Evolutionary conservation across 1,139 yeast genomes (phyloP).

Genomic region (Pneumocystis canis): DNA sequence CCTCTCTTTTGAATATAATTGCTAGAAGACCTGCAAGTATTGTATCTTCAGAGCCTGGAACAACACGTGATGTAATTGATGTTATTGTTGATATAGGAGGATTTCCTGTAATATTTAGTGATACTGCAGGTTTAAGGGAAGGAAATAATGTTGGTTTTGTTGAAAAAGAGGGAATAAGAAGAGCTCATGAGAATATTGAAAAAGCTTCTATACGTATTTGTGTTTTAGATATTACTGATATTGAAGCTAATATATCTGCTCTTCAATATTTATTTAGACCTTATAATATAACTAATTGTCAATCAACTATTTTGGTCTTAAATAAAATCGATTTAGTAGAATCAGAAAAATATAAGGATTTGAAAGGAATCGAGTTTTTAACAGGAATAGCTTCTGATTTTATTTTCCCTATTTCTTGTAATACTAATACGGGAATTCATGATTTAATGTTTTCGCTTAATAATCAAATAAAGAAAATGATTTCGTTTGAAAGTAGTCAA

Average conservation of each 20-base stretch:
- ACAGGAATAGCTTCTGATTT: constrained; percentile 21
- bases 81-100: constrained; percentile 73
- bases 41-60: constrained; percentile 84
- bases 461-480: constrained; percentile 34
- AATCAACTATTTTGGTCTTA: constrained; percentile 21
- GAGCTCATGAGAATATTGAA: constrained; percentile 49
- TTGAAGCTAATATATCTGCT: constrained; percentile 25
- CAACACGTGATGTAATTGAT: constrained; percentile 81
- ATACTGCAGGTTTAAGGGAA: constrained; percentile 78
- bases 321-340: constrained; percentile 24
- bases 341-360: constrained; percentile 1
- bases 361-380: background rate
- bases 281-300: constrained; percentile 15
- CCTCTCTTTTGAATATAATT: constrained; percentile 59
- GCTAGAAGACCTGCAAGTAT: constrained; percentile 78
- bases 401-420: constrained; percentile 49
- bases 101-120: constrained; percentile 68
- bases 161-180: constrained; percentile 67
- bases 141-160: constrained; percentile 33
- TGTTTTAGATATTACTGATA: constrained; percentile 32
- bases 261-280: constrained; percentile 10
- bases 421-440: constrained; percentile 40
- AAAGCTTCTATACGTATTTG: constrained; percentile 49
- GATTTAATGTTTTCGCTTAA: constrained; percentile 31
- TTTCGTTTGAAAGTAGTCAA: constrained; percentile 31